phyloP scores from a whole-genome alignment of 2,329 filamentous ascomycete species.

The Sclerotinia spermophila region DNA sequence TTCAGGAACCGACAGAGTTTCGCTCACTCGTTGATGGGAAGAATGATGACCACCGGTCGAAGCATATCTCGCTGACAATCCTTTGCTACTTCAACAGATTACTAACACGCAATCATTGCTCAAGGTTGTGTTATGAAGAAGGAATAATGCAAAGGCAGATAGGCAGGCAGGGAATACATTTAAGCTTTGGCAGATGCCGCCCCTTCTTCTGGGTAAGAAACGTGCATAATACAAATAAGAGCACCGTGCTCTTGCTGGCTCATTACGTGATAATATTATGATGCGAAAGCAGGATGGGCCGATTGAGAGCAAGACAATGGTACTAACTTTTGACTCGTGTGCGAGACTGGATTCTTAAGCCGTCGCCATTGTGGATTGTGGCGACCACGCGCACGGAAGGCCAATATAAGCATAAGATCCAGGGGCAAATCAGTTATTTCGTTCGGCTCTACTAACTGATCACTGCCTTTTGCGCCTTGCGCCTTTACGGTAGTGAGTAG shows the following conservation, averaged over 20 bases:
- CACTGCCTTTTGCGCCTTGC: too few species aligned
- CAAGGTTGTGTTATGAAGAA: too few species aligned
- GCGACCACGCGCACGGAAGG: not conserved
- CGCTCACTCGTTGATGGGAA: not conserved
- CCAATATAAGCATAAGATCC: not conserved
- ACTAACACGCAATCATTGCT: not conserved
- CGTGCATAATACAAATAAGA: not conserved
- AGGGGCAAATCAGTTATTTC: not conserved
- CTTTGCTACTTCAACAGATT: too few species aligned
- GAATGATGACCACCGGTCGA: not conserved
- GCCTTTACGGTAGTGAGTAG: not conserved
- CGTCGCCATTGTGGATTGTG: too few species aligned
- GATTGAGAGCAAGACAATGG: not conserved
- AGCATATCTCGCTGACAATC: not conserved
- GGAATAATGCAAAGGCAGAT: not conserved
- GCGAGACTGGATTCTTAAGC: too few species aligned
- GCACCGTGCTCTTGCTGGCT: not conserved
- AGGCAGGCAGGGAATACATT: not conserved
- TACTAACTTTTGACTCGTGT: not conserved
- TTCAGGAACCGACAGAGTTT: not conserved
- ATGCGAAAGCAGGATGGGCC: not conserved
- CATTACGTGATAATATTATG: not conserved
- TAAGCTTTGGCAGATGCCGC: not conserved
- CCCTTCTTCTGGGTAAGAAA: not conserved
- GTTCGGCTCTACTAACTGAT: not conserved